Evolutionary conservation across 495 filamentous ascomycete species (phyloP).

Genomic region (Aspergillus nanangensis): DNA sequence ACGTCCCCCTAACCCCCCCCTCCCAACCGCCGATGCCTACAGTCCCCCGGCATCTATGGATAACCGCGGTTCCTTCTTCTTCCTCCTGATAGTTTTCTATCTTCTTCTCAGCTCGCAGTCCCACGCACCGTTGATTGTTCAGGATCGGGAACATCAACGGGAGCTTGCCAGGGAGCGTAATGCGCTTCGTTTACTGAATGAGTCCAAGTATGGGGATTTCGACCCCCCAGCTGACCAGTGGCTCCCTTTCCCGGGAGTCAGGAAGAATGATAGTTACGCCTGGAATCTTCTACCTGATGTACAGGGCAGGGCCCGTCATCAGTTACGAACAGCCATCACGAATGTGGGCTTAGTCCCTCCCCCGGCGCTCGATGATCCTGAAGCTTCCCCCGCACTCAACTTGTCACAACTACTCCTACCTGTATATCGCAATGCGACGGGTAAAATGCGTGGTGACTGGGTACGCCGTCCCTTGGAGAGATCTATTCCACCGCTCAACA

Average conservation of each 20-base stretch:
- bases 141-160: conserved; percentile 40
- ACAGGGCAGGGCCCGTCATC: conserved; percentile 49
- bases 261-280: conserved; percentile 65
- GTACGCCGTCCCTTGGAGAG: conserved; percentile 48
- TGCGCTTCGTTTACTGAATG: conserved; percentile 63
- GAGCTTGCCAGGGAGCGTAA: conserved; percentile 48
- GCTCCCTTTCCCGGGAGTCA: conserved; percentile 74
- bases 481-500: conserved; percentile 43
- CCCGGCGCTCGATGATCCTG: conserved; percentile 30
- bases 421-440: conserved; percentile 78
- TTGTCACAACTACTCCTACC: conserved; percentile 41
- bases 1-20: conserved; percentile 15
- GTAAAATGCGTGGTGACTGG: conserved; percentile 73
- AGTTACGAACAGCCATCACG: conserved; percentile 42
- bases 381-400: conserved; percentile 36
- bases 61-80: conserved; percentile 46
- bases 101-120: conserved; percentile 43
- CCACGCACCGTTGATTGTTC: conserved; percentile 40
- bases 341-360: conserved; percentile 30
- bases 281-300: conserved; percentile 62
- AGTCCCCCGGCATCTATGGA: conserved; percentile 38
- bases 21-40: conserved; percentile 26
- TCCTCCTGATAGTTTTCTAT: conserved; percentile 47
- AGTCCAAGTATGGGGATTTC: conserved; percentile 71
- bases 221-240: conserved; percentile 53